Conservation (phyloP, 2,329 filamentous ascomycete genomes). For the Trichoderma atroviride region DNA sequence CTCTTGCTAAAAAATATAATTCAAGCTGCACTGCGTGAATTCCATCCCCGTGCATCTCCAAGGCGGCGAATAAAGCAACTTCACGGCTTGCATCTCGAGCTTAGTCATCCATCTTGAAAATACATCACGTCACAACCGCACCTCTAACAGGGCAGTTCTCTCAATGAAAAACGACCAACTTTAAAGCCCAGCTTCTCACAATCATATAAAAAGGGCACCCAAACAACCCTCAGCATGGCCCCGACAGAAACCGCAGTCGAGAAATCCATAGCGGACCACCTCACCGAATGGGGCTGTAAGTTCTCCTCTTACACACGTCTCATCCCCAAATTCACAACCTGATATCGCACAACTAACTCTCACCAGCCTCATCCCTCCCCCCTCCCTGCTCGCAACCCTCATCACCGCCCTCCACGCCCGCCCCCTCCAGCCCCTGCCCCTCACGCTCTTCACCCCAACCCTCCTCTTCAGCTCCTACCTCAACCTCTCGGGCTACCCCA, state of each 20-base stretch:
- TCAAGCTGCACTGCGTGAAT: neutral
- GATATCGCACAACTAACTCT: neutral
- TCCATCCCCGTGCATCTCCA: neutral
- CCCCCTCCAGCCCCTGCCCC: constrained; percentile 54
- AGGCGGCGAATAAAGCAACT: neutral
- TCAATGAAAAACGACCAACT: neutral
- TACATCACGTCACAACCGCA: constrained; percentile 20
- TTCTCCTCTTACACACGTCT: neutral
- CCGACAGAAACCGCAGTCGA: neutral
- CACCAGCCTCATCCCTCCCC: constrained; percentile 56
- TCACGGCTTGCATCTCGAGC: neutral
- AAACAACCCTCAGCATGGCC: neutral
- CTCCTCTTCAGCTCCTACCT: constrained; percentile 61
- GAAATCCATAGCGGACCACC: constrained; percentile 25
- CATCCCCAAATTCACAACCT: neutral
- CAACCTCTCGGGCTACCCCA: constrained; percentile 61
- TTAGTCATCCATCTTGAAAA: constrained; percentile 4
- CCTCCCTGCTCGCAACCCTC: constrained; percentile 59
- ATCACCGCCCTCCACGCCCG: constrained; percentile 59
- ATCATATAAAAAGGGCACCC: neutral
- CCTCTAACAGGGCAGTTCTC: neutral
- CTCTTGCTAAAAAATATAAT: neutral
- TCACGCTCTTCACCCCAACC: constrained; percentile 55
- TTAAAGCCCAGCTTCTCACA: neutral
- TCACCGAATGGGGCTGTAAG: constrained; percentile 28